A percentile compares a stretch with the other conserved stretches of the same genome.
Conservation (phyloP, 305 asterid species). For the Caryopteris hybrid region DNA sequence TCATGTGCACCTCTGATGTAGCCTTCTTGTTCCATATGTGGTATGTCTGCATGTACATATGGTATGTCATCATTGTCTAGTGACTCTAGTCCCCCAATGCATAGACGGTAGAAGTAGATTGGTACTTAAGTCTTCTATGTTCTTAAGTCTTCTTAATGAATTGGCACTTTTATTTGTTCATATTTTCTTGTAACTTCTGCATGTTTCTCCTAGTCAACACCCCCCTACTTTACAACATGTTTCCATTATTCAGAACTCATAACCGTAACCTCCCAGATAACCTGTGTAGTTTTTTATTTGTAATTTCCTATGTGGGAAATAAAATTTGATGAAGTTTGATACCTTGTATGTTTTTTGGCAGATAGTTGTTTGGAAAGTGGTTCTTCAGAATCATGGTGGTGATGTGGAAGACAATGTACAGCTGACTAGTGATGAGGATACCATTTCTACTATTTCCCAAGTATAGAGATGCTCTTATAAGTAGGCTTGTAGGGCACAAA, state of each 20-base stretch:
- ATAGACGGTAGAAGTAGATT: too few species aligned
- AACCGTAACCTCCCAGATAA: neutral
- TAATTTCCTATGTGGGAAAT: neutral
- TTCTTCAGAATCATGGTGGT: slow-evolving; percentile 25
- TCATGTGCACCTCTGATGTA: neutral
- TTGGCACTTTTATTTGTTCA: neutral
- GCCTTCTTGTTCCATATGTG: neutral
- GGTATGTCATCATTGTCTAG: neutral
- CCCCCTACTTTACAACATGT: neutral
- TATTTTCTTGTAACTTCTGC: neutral
- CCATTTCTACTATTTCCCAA: slow-evolving; percentile 28
- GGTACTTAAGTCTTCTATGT: neutral
- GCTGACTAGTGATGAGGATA: slow-evolving; percentile 20
- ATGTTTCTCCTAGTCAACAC: neutral
- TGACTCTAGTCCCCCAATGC: too few species aligned
- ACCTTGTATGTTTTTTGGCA: slow-evolving; percentile 28
- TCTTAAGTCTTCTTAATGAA: neutral
- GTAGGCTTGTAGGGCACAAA: slow-evolving; percentile 85
- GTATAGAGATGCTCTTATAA: slow-evolving; percentile 52
- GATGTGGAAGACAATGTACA: slow-evolving; percentile 23
- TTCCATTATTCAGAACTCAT: slow-evolving; percentile 1
- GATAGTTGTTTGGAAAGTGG: slow-evolving; percentile 81
- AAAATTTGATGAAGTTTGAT: slow-evolving; percentile 15
- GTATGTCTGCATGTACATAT: neutral
- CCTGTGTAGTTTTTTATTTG: slow-evolving; percentile 4